Base-by-base conservation (phyloP, 345 rosid genomes). In the Adansonia digitata region DNA sequence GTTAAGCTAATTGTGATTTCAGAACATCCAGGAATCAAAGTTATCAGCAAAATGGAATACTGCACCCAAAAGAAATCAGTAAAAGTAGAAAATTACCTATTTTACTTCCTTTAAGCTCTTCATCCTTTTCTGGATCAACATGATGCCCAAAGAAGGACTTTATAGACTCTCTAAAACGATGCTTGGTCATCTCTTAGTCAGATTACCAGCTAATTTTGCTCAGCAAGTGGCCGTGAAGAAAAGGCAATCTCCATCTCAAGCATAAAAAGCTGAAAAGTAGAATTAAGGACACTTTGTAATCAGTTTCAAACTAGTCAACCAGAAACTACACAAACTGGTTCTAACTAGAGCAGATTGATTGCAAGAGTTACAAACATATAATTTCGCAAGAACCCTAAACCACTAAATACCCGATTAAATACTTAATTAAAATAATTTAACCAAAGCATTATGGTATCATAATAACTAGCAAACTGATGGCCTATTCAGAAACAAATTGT, bases 41-140 rank as follows among this genome's bases (percentile, higher is more conserved):
- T 55, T 55, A 65, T 74, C 20, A 49, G 57, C 31, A 18, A 20
- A n/a, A 64, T 20, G 7, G 69, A 40, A 39, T 39, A 39, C 11
- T 40, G 10, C 31, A 20, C 7, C 48, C 18, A 22, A 39, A 40
- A 39, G 49, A 64, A 64, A 64, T 20, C 15, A 64, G 31, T 39
- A 27, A 27, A 46, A 48, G 17, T 7, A 72, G 40, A 59, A 74
- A 45, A 63, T 80, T 77, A 94, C 98, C 97, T 82, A 79, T 81
- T 80, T 86, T 94, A 52, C 82, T 85, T 84, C 82, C 97, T 87
- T 92, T 85, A 72, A 90, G 92, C 73, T 86, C 84, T 65, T 91
- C 94, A 69, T 75, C 88, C 26, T 82, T 81, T 63, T 92, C 94
- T 56, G 89, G 89, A 86, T 91, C 90, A 70, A 90, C 77, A 83